Evolutionary conservation across 2,329 filamentous ascomycete genomes (phyloP), one percentile per base, ranked within the genome.

Genomic region (Cytospora chrysosperma): DNA sequence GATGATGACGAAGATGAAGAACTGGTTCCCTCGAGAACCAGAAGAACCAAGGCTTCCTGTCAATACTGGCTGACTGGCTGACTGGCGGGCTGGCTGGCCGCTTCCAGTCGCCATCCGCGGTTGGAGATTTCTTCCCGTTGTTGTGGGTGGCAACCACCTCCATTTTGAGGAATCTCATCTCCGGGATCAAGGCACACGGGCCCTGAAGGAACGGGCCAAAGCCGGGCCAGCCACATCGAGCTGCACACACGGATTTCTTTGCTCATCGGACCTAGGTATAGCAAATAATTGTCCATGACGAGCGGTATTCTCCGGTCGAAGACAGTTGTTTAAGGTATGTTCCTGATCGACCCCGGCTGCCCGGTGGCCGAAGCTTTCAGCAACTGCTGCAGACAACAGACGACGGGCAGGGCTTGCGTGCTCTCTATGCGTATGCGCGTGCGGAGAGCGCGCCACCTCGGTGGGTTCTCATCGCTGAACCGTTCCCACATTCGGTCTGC

Each of bases 121-220:
- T 30, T 47, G 61, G 56, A 59, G 27, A 40, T 56, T 50, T 24
- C 17, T 40, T 61, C 58, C 61, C 64, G 61, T n/a, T n/a, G 34
- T 55, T 64, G 30, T 50, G 54, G 51, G 27, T 56, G 24, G 56
- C 28, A 61, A 65, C 61, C 64, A 65, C 61, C 64, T 64, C 64
- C 64, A 57, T 52, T 43, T 56, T 37, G 43, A 56, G 30, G 56
- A 43, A 61, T 53, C 37, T 61, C 64, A 65, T 65, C 57, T 65
- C 64, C 64, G 64, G 64, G 32, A 19, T 13, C 49, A 58, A 57
- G 52, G 27, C 61, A n/a, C 64, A 62, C 53, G 59, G 50, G 49
- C 61, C 59, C n/a, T n/a, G n/a, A n/a, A 61, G 55, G 26, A 53
- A 50, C 58, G 58, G 34, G 37, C 19, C 17, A 40, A 40, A 40